Evolutionary conservation across 352 stramenopile species (phyloP), one percentile per base, ranked within the genome.

Genomic region (Phytopythium oedochilum): DNA sequence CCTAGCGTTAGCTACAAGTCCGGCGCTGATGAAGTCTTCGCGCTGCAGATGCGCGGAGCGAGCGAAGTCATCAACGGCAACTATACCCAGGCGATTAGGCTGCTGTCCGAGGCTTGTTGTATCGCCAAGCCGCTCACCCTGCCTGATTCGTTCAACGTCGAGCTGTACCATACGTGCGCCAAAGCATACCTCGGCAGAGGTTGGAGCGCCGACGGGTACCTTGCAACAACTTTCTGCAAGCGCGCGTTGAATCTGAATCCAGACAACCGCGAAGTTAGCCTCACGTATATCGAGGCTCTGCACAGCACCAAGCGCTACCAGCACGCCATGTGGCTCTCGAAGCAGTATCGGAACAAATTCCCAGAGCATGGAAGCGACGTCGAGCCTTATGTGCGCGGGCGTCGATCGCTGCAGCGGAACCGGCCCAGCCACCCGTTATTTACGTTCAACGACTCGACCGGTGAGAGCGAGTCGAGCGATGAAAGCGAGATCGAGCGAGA

Each of bases 191-290:
- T 91, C 3, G 67, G 60, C 23, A 65, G 84, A 52, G 59, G 46
- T 3, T 94, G 84, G 84, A 85, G 75, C 50, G 78, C 73, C 28
- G 84, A 92, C 38, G 62, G 50, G 0, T 90, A 88, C 58, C 39
- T 92, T 22, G 68, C 84, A 20, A 65, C 73, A 10, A 64, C 83
- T 26, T 78, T 86, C 28, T 86, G 80, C 58, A 88, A 88, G 34
- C 73, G 70, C 29, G 79, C 82, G 0, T 55, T 90, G 28, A 68
- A 86, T n/a, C 43, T 92, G 2, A 66, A 79, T 36, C 61, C 68
- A 4, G 61, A 64, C 18, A 69, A 89, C 50, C 63, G 63, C 4
- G 66, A 73, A 2, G 53, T 89, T 9, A 61, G 83, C 29, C 58
- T 88, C 20, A 78, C 75, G 50, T 88, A 89, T 31, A 81, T 92